Evolutionary conservation across 164 flowering plant species (phyloP).

Genomic region (Chloranthus sessilifolius): DNA sequence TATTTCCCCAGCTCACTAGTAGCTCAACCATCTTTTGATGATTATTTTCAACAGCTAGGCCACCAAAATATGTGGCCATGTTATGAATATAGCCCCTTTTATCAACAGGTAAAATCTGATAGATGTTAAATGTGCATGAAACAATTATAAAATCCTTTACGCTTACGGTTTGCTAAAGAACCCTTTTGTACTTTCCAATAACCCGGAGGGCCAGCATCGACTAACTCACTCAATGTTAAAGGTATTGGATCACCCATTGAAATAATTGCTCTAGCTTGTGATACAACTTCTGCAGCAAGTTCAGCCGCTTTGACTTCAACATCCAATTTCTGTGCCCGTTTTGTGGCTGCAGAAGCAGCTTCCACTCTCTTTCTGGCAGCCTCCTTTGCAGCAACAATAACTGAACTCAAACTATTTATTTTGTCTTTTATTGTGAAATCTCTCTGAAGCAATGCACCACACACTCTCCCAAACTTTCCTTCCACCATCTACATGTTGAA

Average conservation of each 20-base stretch:
- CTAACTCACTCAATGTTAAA: conserved; percentile 39
- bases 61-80: too few species aligned
- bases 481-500: conserved; percentile 61
- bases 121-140: too few species aligned
- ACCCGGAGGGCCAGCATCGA: conserved; percentile 65
- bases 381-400: conserved; percentile 69
- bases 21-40: too few species aligned
- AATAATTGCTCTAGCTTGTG: conserved; percentile 83
- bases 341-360: conserved; percentile 86
- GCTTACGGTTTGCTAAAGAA: too few species aligned
- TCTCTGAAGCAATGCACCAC: conserved; percentile 64
- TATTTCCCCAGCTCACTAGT: too few species aligned
- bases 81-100: too few species aligned
- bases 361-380: conserved; percentile 76
- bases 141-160: too few species aligned
- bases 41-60: too few species aligned
- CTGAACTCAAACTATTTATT: conserved; percentile 35
- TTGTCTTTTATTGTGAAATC: conserved; percentile 38
- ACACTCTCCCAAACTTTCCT: conserved; percentile 69
- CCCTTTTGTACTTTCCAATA: conserved; percentile 45
- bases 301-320: conserved; percentile 90
- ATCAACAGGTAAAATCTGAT: too few species aligned
- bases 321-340: conserved; percentile 87
- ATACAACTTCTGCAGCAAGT: conserved; percentile 90
- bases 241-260: conserved; percentile 82